Conservation (phyloP, 257 asterid species). For the Solanum sparsipilum region DNA sequence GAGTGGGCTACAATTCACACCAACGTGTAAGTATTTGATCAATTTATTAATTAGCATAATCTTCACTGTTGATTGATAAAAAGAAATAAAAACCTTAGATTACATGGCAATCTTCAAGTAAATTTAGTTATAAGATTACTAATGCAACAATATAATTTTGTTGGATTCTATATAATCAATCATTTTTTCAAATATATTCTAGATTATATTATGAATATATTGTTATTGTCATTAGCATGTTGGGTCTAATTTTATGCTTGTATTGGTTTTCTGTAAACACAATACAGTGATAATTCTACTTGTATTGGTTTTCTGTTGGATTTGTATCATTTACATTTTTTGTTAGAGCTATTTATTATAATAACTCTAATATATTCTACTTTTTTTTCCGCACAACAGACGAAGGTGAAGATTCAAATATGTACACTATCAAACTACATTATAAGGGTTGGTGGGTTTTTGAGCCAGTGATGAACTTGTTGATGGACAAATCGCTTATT, state of each 20-base stretch:
- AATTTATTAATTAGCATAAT: not conserved
- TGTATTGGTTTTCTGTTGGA: too few species aligned
- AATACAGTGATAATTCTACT: too few species aligned
- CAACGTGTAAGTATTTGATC: not conserved
- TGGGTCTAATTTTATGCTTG: not conserved
- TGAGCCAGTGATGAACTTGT: too few species aligned
- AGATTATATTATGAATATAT: not conserved
- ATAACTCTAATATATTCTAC: too few species aligned
- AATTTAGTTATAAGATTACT: not conserved
- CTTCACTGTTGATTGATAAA: not conserved
- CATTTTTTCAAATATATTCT: not conserved
- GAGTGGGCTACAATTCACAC: not conserved
- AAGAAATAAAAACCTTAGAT: not conserved
- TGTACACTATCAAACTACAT: too few species aligned
- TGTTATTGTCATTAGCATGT: not conserved
- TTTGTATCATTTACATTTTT: not conserved
- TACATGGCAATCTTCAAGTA: not conserved
- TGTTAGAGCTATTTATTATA: not conserved
- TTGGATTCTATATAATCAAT: not conserved
- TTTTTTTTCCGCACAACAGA: too few species aligned
- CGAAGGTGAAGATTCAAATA: too few species aligned
- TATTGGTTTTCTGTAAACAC: too few species aligned
- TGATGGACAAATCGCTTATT: too few species aligned
- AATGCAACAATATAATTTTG: not conserved
- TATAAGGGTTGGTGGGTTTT: too few species aligned